Evolutionary conservation across 345 rosid genomes (phyloP).

Genomic region (Dipteronia sinensis): DNA sequence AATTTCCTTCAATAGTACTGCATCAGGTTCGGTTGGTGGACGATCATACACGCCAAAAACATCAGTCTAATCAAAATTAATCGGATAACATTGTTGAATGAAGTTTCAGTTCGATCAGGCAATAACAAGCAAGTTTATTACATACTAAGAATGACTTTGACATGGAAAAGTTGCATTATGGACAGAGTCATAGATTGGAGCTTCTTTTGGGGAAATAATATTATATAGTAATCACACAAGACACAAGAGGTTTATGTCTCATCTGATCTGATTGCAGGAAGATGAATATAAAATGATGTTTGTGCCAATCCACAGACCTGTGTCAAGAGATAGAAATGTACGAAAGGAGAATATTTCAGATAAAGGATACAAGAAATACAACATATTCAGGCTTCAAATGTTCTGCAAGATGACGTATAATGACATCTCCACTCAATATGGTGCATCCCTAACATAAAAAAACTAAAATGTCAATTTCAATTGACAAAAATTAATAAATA

Average conservation of each 20-base stretch:
- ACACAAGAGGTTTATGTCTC: background rate
- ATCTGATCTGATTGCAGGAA: background rate
- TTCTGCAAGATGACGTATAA: conserved; percentile 83
- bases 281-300: conserved; percentile 4
- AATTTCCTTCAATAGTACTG: conserved; percentile 81
- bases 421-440: conserved; percentile 92
- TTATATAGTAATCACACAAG: background rate
- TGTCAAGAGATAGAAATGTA: conserved; percentile 4
- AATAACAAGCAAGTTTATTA: background rate
- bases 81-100: conserved; percentile 33
- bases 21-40: conserved; percentile 76
- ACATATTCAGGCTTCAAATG: conserved; percentile 77
- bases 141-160: background rate
- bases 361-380: conserved; percentile 89
- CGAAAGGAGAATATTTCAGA: background rate
- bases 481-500: background rate
- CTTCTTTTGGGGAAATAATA: background rate
- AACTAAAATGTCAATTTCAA: conserved; percentile 19
- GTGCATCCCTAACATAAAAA: conserved; percentile 72
- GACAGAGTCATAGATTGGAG: background rate
- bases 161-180: background rate
- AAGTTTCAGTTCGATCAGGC: conserved; percentile 8
- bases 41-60: conserved; percentile 85
- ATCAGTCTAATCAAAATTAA: conserved; percentile 61
- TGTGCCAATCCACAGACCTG: background rate